Conservation (phyloP, 805 yeast species). For the Zygoascus flipseniorum region DNA sequence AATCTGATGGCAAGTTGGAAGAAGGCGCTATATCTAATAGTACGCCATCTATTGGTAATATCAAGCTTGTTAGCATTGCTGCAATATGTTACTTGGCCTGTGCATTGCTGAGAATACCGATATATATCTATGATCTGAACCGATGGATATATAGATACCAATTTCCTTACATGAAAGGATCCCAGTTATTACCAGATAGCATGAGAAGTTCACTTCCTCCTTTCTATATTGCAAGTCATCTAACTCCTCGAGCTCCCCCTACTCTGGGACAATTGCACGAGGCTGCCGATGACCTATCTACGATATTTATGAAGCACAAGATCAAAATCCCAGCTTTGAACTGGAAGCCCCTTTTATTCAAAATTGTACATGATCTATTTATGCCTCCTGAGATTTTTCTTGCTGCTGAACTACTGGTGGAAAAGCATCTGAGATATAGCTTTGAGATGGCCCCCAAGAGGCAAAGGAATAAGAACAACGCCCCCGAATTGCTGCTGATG, state of each 20-base stretch:
- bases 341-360: conserved; percentile 35
- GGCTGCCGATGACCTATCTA: conserved; percentile 3
- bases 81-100: conserved; percentile 26
- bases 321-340: conserved; percentile 17
- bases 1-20: neutral
- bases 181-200: conserved; percentile 10
- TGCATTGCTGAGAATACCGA: conserved; percentile 16
- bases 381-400: conserved; percentile 44
- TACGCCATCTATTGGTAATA: neutral
- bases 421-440: neutral
- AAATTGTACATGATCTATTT: conserved; percentile 34
- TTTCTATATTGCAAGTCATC: neutral
- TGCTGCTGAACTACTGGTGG: conserved; percentile 6
- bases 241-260: conserved; percentile 11
- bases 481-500: conserved; percentile 11
- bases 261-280: conserved; percentile 5
- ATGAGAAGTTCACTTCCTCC: conserved; percentile 9
- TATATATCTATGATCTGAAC: conserved; percentile 20
- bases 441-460: conserved; percentile 2
- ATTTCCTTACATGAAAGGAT: conserved; percentile 23
- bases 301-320: neutral
- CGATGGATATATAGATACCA: conserved; percentile 23
- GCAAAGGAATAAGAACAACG: neutral
- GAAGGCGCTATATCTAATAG: neutral
- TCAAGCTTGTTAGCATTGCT: conserved; percentile 16